These are phyloP conservation scores for Petasospora rhodanensis DNA, from an alignment of 1,139 yeast genomes.

Conservation along the genomic window DNA sequence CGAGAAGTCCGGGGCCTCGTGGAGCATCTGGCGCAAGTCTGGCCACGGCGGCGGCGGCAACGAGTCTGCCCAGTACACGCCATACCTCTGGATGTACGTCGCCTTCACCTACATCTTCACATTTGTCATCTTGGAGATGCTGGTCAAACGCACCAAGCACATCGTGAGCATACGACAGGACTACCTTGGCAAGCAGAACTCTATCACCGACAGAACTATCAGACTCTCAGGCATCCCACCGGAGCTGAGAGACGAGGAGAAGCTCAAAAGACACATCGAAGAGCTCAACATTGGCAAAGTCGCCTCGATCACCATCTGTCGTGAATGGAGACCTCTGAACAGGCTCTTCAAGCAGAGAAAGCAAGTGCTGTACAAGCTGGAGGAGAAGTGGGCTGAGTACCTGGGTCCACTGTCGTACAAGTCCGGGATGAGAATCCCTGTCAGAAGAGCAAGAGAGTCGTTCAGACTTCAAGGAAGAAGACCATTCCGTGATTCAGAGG, in stretches of 20 bases:
- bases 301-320: constrained; percentile 67
- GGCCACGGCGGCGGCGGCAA: background rate
- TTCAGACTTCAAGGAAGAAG: constrained; percentile 24
- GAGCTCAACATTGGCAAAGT: constrained; percentile 77
- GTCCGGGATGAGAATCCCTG: constrained; percentile 16
- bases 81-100: constrained; percentile 66
- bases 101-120: constrained; percentile 85
- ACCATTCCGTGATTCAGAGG: constrained; percentile 14
- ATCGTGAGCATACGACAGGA: constrained; percentile 77
- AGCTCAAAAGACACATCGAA: constrained; percentile 69
- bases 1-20: too few relatives aligned
- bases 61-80: constrained; percentile 28
- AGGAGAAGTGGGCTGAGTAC: constrained; percentile 70
- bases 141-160: constrained; percentile 63
- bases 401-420: constrained; percentile 22
- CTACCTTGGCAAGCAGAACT: constrained; percentile 81
- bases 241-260: constrained; percentile 63
- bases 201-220: constrained; percentile 90
- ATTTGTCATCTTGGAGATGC: constrained; percentile 52
- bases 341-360: constrained; percentile 57
- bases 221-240: constrained; percentile 90
- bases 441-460: constrained; percentile 24
- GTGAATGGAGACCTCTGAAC: constrained; percentile 80
- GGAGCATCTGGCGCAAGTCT: background rate
- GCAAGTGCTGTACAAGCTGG: constrained; percentile 51